These are phyloP conservation scores for Davidsoniella neocaledoniae DNA, from an alignment of 2,329 filamentous ascomycete genomes.

Conservation along the genomic window DNA sequence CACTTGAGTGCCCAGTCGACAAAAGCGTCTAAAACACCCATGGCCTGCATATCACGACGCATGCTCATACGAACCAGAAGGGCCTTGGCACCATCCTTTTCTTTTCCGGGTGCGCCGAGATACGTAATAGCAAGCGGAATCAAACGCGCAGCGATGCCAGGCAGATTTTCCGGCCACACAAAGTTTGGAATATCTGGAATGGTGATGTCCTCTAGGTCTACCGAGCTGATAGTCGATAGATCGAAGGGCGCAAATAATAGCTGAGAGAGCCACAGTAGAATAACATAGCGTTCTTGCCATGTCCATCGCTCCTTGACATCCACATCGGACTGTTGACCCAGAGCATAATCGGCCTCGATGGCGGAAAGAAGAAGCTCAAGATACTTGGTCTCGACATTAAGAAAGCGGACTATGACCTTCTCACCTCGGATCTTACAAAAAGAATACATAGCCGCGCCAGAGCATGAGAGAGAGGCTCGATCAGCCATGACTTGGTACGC, in stretches of 20 bases:
- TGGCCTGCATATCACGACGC: slow-evolving; percentile 70
- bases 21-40: slow-evolving; percentile 52
- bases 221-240: slow-evolving; percentile 63
- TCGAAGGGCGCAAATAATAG: slow-evolving; percentile 79
- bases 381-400: slow-evolving; percentile 77
- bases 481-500: slow-evolving; percentile 22
- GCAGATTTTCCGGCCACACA: slow-evolving; percentile 41
- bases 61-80: slow-evolving; percentile 70
- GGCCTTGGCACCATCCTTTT: slow-evolving; percentile 71
- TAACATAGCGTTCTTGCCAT: slow-evolving; percentile 83
- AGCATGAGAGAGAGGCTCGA: slow-evolving; percentile 46
- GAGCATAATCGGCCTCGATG: slow-evolving; percentile 43
- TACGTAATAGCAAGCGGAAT: slow-evolving; percentile 56
- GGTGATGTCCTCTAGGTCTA: slow-evolving; percentile 30
- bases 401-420: slow-evolving; percentile 79
- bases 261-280: slow-evolving; percentile 76
- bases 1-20: slow-evolving; percentile 53
- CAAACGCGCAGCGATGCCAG: slow-evolving; percentile 53
- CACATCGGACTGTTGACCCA: background rate
- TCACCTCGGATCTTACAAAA: slow-evolving; percentile 90
- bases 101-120: slow-evolving; percentile 63
- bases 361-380: slow-evolving; percentile 64
- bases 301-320: slow-evolving; percentile 27
- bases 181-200: slow-evolving; percentile 30
- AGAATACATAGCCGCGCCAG: slow-evolving; percentile 63